Evolutionary conservation across 495 filamentous ascomycete genomes (phyloP).

Genomic region (Neurospora sp.): DNA sequence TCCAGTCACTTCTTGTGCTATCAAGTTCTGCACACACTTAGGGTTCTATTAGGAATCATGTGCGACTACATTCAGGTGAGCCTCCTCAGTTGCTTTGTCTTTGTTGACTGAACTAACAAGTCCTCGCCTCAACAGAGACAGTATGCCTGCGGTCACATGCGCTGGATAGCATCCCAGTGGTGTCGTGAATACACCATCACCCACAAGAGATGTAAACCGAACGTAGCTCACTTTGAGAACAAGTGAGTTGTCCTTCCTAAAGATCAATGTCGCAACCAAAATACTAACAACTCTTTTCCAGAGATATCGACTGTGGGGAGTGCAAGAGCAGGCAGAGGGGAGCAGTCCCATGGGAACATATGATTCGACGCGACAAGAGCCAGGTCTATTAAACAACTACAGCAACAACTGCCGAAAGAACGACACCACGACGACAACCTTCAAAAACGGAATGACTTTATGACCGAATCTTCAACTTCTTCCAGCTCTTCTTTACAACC

Average conservation of each 20-base stretch:
- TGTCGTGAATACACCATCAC: constrained; percentile 14
- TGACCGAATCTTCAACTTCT: not conserved
- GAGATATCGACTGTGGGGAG: constrained; percentile 12
- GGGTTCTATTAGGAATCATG: constrained; percentile 5
- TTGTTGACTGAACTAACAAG: not conserved
- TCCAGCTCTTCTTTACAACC: too few relatives aligned
- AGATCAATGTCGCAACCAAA: not conserved
- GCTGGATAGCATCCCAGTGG: constrained; percentile 19
- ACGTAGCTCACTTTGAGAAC: constrained; percentile 15
- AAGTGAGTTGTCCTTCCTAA: not conserved
- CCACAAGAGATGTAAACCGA: constrained; percentile 14
- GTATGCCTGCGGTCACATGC: constrained; percentile 17
- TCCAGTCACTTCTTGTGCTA: not conserved
- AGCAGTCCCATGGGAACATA: constrained; percentile 11
- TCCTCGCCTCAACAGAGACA: constrained; percentile 4
- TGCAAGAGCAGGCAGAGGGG: constrained; percentile 10
- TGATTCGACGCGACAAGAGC: constrained; percentile 7
- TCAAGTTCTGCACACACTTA: not conserved
- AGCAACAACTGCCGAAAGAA: not conserved
- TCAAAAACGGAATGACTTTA: not conserved
- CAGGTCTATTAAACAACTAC: not conserved
- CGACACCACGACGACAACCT: not conserved
- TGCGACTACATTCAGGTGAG: constrained; percentile 9
- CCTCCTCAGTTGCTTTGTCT: not conserved
- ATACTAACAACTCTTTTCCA: not conserved